These are phyloP conservation scores for Botrytis tulipae DNA, from an alignment of 2,329 filamentous ascomycete genomes.

Conservation along the genomic window DNA sequence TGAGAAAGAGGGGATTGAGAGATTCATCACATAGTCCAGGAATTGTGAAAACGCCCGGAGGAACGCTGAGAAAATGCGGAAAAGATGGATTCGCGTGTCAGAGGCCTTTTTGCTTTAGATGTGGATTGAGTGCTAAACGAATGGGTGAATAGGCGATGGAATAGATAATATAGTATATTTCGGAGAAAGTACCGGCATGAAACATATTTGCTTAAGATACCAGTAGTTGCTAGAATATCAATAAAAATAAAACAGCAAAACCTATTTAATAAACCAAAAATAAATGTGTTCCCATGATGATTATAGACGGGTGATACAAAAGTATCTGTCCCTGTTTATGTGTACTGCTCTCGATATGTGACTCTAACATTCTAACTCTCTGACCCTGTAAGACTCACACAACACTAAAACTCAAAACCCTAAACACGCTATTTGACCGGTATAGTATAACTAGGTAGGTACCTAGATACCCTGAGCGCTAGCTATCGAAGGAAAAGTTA, in stretches of 20 bases:
- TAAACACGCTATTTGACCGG: background rate
- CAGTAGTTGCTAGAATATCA: background rate
- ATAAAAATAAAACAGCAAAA: background rate
- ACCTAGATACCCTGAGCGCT: background rate
- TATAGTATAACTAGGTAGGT: background rate
- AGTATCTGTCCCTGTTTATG: background rate
- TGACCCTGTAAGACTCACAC: background rate
- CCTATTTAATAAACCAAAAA: background rate
- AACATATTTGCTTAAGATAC: background rate
- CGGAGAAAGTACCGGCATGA: background rate
- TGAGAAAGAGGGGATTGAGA: constrained; percentile 16
- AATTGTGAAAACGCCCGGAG: constrained; percentile 48
- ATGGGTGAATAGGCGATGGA: background rate
- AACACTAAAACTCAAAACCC: background rate
- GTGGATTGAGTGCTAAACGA: constrained; percentile 33
- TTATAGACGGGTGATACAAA: background rate
- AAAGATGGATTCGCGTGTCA: constrained; percentile 55
- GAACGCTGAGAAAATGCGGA: constrained; percentile 52
- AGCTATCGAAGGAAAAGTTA: background rate
- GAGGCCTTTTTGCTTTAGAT: constrained; percentile 60
- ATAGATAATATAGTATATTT: background rate
- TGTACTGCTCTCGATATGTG: background rate
- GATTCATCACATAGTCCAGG: constrained; percentile 22
- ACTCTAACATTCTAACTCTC: background rate
- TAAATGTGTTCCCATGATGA: background rate